Conservation (phyloP, 768 basidiomycete genomes). For the Holtermannia corniformis region DNA sequence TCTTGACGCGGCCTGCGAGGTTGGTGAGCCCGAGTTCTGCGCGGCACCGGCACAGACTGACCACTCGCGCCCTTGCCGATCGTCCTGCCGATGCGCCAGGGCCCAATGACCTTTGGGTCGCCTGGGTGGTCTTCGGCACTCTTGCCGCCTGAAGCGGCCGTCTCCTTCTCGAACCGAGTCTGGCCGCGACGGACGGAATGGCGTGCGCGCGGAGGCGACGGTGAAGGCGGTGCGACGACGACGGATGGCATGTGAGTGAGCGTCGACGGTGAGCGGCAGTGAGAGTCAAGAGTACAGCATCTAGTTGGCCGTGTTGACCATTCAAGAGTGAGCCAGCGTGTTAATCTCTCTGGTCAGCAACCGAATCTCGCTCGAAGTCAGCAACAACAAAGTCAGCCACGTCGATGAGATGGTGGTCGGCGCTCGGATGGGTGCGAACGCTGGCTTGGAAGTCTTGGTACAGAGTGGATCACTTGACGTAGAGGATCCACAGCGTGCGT, state of each 20-base stretch:
- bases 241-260: background rate
- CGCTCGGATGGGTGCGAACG: too few species aligned
- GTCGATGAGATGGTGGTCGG: too few species aligned
- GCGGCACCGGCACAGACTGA: conserved; percentile 14
- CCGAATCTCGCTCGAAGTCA: too few species aligned
- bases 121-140: conserved; percentile 69
- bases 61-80: conserved; percentile 90
- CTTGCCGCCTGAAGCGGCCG: conserved; percentile 63
- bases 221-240: conserved; percentile 3
- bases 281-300: too few species aligned
- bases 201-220: conserved; percentile 18
- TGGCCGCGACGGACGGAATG: conserved; percentile 11
- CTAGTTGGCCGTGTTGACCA: too few species aligned
- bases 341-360: too few species aligned
- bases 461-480: too few species aligned
- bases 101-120: conserved; percentile 77
- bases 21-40: background rate
- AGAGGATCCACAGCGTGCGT: too few species aligned
- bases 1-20: conserved; percentile 62
- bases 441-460: too few species aligned
- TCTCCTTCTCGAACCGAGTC: conserved; percentile 48
- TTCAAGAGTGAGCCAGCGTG: too few species aligned
- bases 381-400: too few species aligned
- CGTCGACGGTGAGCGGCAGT: too few species aligned
- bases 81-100: conserved; percentile 87